Percentiles rank a stretch among this genome's conserved stretches.
These are phyloP conservation scores for Fusarium sp. DNA, from an alignment of 2,329 filamentous ascomycete genomes.

Conservation along the genomic window DNA sequence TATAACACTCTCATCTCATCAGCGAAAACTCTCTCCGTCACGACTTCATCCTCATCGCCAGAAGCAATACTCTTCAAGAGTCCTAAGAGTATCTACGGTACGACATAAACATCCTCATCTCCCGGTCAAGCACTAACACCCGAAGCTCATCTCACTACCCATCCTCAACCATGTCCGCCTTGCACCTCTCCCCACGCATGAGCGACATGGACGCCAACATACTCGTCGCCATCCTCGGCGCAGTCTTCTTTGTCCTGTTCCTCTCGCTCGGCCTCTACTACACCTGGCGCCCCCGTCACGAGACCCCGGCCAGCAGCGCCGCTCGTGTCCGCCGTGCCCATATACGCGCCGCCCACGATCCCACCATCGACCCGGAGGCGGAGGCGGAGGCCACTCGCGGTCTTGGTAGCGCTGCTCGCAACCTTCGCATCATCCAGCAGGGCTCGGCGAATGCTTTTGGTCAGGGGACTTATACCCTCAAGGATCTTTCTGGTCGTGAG, in stretches of 20 bases:
- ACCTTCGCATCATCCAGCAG: not conserved
- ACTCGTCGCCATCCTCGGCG: conserved; percentile 2
- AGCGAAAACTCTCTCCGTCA: not conserved
- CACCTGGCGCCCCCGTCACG: not conserved
- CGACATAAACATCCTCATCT: not conserved
- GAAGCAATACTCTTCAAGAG: not conserved
- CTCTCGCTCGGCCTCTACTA: not conserved
- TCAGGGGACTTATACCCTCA: not conserved
- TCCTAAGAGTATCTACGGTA: not conserved
- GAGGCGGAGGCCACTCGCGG: not conserved
- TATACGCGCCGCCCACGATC: not conserved
- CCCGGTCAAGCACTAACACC: conserved; percentile 7
- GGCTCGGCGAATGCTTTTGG: not conserved
- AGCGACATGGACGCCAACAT: not conserved
- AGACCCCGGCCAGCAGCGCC: not conserved
- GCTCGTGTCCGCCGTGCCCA: not conserved
- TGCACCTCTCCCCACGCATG: conserved; percentile 3
- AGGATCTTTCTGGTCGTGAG: not conserved
- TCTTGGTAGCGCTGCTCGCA: not conserved
- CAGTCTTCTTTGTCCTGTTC: not conserved
- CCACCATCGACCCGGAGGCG: not conserved
- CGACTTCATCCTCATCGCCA: not conserved
- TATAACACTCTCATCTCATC: not conserved
- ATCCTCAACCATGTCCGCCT: not conserved
- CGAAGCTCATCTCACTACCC: not conserved